phyloP scores from a whole-genome alignment of 768 basidiomycete genomes.

The Suillus americanus region DNA sequence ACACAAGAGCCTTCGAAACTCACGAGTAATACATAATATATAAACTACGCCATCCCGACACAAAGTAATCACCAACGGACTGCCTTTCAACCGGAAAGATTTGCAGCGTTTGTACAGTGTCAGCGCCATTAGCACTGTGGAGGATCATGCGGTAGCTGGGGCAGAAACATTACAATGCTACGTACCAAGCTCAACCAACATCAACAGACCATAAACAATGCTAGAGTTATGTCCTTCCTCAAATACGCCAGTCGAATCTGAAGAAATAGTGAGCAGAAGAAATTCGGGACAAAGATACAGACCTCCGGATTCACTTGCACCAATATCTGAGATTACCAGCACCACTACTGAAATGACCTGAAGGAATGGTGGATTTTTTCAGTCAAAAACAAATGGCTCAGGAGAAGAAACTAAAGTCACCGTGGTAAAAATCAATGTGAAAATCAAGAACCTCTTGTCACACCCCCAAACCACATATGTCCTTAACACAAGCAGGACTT shows the following conservation, averaged over 20 bases:
- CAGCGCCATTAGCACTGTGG: background rate
- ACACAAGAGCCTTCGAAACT: background rate
- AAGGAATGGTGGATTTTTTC: background rate
- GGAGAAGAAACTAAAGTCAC: background rate
- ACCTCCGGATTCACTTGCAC: background rate
- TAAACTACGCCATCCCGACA: background rate
- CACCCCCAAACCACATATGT: background rate
- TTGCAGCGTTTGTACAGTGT: background rate
- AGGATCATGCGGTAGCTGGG: background rate
- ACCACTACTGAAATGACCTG: background rate
- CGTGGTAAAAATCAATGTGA: background rate
- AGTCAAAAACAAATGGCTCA: background rate
- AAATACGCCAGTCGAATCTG: background rate
- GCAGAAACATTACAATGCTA: background rate
- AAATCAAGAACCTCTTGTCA: background rate
- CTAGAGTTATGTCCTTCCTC: background rate
- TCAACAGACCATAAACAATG: background rate
- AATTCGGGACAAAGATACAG: background rate
- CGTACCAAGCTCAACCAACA: background rate
- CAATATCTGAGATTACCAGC: background rate
- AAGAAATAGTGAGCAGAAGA: background rate
- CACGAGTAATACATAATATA: background rate
- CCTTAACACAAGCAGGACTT: background rate
- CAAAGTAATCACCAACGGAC: background rate
- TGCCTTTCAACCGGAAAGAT: background rate